Conservation (phyloP, 2,329 filamentous ascomycete genomes). For the Lasiodiplodia sp. region DNA sequence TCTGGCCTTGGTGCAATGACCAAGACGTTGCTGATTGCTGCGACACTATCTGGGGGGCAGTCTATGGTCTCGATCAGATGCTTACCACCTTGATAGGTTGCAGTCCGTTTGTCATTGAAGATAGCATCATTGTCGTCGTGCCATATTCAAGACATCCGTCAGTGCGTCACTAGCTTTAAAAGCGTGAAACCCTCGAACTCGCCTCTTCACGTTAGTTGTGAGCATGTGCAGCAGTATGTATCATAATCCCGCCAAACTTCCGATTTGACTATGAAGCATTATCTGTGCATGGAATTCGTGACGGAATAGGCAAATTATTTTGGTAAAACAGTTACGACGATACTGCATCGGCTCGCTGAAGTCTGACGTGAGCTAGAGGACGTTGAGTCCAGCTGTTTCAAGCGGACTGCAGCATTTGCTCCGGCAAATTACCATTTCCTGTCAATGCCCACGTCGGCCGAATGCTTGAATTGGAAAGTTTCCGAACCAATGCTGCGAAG, state of each 20-base stretch:
- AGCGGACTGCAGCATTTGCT: background rate
- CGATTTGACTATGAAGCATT: background rate
- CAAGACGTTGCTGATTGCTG: background rate
- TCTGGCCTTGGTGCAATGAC: too few species aligned
- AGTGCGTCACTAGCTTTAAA: background rate
- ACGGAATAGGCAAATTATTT: background rate
- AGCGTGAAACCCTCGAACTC: background rate
- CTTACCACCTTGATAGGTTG: background rate
- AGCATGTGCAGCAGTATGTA: background rate
- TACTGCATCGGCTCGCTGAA: background rate
- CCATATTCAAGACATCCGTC: background rate
- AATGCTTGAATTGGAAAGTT: background rate
- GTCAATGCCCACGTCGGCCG: background rate
- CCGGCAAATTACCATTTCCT: background rate
- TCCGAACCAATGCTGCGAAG: background rate
- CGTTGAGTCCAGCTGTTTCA: background rate
- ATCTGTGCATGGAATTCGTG: background rate
- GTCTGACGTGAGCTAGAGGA: background rate
- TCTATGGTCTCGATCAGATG: background rate
- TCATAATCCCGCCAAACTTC: background rate
- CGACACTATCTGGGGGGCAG: background rate
- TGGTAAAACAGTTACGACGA: background rate
- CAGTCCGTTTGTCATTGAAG: background rate
- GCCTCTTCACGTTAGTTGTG: background rate
- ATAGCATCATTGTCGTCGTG: background rate